Base-by-base conservation (phyloP, 768 basidiomycete genomes). In the Tubosaeta sp. region DNA sequence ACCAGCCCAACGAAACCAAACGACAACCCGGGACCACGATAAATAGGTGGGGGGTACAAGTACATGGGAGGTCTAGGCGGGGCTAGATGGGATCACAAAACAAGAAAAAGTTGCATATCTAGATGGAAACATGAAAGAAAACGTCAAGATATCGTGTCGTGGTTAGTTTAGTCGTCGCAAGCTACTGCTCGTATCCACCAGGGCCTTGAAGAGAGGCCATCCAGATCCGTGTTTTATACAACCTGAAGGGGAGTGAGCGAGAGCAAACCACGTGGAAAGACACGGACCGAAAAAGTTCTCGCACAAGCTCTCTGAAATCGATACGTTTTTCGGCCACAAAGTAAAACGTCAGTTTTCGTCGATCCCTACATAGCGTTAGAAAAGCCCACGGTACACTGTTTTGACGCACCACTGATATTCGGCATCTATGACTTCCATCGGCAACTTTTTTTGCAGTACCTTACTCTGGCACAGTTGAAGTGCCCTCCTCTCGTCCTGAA, bases 351-450 rank as follows among this genome's bases (percentile, higher is more conserved):
- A 99, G 72, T 73, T 98, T 98, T 68, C 94, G 90, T 52, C 95
- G 89, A 70, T 99, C 95, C 92, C 92, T 94, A 21, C 19, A 44
- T 13, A 3, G 10, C 46, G 12, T 56, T 31, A 45, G 29, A 38
- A 39, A 54, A 27, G 24, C 19, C 49, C 31, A 27, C 39, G 44
- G 38, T 48, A 24, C 19, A 38, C 11, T 14, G 49, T 40, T 1
- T 13, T 22, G 6, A 72, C 87, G 25, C 50, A 94, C 94, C 94
- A 98, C 66, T 99, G 95, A 73, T 94, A 99, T 71, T 98, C 95
- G 29, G 94, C 95, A 69, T 97, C 95, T 44, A 96, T 85, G 52
- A 99, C 94, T 69, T 97, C 92, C 95, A 99, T 99, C 16, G 94
- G 94, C 64, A 97, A 72, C 66, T 93, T 93, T 73, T 94, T 90